A percentile compares a stretch with the other conserved stretches of the same genome.
Evolutionary conservation across 2,329 filamentous ascomycete genomes (phyloP).

Genomic region (Truncatella angustata): DNA sequence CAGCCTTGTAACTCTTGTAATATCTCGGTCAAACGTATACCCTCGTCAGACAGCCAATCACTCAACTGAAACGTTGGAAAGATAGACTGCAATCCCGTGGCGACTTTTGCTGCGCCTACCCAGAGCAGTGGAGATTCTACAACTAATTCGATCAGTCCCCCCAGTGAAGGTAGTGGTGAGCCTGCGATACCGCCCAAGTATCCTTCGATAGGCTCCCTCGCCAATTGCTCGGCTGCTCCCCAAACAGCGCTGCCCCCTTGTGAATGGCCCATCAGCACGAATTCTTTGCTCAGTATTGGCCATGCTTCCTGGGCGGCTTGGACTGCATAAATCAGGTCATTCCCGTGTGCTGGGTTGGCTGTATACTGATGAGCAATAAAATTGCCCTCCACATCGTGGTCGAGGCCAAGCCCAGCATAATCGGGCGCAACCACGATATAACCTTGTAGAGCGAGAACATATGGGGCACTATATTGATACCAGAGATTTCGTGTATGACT

Average conservation of each 20-base stretch:
- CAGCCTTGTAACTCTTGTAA: constrained; percentile 8
- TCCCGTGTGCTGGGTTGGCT: neutral
- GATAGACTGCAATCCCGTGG: neutral
- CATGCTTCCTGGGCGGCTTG: constrained; percentile 1
- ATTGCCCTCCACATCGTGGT: constrained; percentile 2
- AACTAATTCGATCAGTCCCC: neutral
- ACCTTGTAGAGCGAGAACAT: neutral
- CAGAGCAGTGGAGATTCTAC: neutral
- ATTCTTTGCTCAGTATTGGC: neutral
- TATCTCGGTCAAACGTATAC: neutral
- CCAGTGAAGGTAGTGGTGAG: neutral
- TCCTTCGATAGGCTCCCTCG: neutral
- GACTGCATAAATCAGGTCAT: constrained; percentile 3
- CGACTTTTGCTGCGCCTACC: neutral
- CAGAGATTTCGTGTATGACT: constrained; percentile 1
- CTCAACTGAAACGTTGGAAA: constrained; percentile 4
- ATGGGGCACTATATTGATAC: neutral
- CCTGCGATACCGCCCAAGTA: neutral
- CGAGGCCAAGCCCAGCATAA: constrained; percentile 1
- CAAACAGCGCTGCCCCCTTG: constrained; percentile 4
- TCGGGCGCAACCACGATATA: constrained; percentile 3
- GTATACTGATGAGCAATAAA: neutral
- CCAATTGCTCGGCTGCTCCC: constrained; percentile 2
- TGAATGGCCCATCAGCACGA: constrained; percentile 6
- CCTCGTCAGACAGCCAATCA: constrained; percentile 6